Evolutionary conservation across 2,329 filamentous ascomycete genomes (phyloP), one percentile per base, ranked within the genome.

Genomic region (Hypoxylon sp.): DNA sequence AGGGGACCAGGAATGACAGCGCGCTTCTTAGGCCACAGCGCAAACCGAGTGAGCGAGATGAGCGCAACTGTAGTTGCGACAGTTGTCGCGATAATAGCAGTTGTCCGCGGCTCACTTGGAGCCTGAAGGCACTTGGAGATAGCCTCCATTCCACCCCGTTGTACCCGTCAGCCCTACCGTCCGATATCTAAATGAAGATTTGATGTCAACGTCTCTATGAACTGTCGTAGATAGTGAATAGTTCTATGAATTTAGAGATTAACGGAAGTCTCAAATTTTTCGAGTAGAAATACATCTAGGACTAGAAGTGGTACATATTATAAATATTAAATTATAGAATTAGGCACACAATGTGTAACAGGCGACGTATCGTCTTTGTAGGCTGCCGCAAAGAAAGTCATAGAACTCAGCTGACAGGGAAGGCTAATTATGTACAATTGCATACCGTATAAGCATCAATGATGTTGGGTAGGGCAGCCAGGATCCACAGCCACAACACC

Each of bases 1-100:
- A 84, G 79, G 32, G 85, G 84, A 34, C 81, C 84, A 10, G 74
- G 79, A 57, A 86, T 79, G 32, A 83, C 74, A 60, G 76, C 59
- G n/a, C 52, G 78, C 55, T 77, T 78, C 45, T 76, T 75, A 30
- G 83, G 83, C 77, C 81, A 83, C 11, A 85, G 78, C 1, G 76
- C 68, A 34, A 74, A 71, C 23, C 78, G 76, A 13, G 74, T 72
- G 7, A 81, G 69, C 23, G 78, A 75, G 17, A 83, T 74, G 41
- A 84, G 68, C 13, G 79, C 75, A 43, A 82, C 70, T 6, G 83
- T 84, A 7, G 80, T 77, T n/a, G 81, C 70, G 36, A 80, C 79
- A 0, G 83, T 82, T 1, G 80, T 81, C 19, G 79, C 79, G 30
- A 80, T 77, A 53, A 82, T 70, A 7, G 79, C 71, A 19, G 76